Evolutionary conservation across 2,329 filamentous ascomycete genomes (phyloP).

Genomic region (Ramularia endophylla): DNA sequence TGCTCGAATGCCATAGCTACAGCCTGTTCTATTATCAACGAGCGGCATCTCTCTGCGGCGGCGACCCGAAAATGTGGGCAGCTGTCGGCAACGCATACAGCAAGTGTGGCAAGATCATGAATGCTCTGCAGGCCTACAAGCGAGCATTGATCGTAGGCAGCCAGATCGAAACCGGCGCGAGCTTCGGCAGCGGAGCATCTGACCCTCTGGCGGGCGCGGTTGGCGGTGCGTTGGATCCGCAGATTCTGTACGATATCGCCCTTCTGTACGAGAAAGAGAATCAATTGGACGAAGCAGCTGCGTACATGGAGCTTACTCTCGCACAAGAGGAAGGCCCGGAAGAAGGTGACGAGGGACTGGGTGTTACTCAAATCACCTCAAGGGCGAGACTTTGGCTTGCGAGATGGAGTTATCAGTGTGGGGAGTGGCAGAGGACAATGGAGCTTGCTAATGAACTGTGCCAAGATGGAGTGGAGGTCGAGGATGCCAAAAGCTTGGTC

Average conservation of each 20-base stretch:
- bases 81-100: slow-evolving; percentile 88
- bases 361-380: slow-evolving; percentile 85
- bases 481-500: slow-evolving; percentile 91
- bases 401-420: slow-evolving; percentile 66
- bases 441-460: slow-evolving; percentile 84
- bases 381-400: slow-evolving; percentile 94
- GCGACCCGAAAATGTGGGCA: slow-evolving; percentile 99
- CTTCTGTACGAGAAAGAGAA: slow-evolving; percentile 77
- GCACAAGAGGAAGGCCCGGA: slow-evolving; percentile 76
- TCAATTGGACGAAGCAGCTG: slow-evolving; percentile 72
- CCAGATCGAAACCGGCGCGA: slow-evolving; percentile 63
- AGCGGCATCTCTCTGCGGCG: slow-evolving; percentile 84
- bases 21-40: slow-evolving; percentile 97
- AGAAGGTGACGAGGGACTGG: slow-evolving; percentile 53
- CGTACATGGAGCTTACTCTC: slow-evolving; percentile 94
- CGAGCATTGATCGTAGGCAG: slow-evolving; percentile 82
- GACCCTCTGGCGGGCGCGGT: slow-evolving; percentile 42
- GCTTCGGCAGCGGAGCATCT: slow-evolving; percentile 37
- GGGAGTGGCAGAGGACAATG: slow-evolving; percentile 70
- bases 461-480: slow-evolving; percentile 92
- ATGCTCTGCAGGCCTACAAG: slow-evolving; percentile 93
- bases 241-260: slow-evolving; percentile 85
- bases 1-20: slow-evolving; percentile 97
- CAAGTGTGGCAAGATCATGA: slow-evolving; percentile 78
- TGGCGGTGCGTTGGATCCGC: slow-evolving; percentile 69